phyloP scores from a whole-genome alignment of 1,139 yeast species.

The Yarrowia galli region DNA sequence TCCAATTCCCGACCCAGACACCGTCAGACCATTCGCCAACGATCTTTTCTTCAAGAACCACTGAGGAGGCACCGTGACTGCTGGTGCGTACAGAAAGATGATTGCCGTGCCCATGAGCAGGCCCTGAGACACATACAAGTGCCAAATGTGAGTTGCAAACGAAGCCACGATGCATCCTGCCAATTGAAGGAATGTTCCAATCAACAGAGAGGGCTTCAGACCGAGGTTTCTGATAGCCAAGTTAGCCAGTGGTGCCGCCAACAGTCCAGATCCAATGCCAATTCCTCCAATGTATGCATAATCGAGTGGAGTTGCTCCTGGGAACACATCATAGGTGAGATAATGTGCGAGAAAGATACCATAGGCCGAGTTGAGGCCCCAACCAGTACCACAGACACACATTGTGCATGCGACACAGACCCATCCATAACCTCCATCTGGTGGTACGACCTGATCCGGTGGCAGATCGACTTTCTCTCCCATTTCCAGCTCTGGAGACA shows the following conservation, averaged over 20 bases:
- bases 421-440: conserved; percentile 79
- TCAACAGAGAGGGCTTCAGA: conserved; percentile 52
- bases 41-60: conserved; percentile 68
- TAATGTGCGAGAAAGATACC: conserved; percentile 73
- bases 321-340: conserved; percentile 57
- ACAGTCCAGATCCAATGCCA: conserved; percentile 64
- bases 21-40: conserved; percentile 59
- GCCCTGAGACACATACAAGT: conserved; percentile 73
- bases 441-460: conserved; percentile 43
- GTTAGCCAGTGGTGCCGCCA: conserved; percentile 63
- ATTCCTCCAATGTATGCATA: conserved; percentile 76
- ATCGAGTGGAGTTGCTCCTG: conserved; percentile 65
- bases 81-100: conserved; percentile 66
- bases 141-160: conserved; percentile 66
- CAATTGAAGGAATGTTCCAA: conserved; percentile 63
- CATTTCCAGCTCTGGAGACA: conserved; percentile 18
- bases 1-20: conserved; percentile 52
- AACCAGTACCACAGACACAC: conserved; percentile 63
- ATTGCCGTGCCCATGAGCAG: conserved; percentile 67
- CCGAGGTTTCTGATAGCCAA: conserved; percentile 53
- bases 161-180: conserved; percentile 70
- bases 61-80: conserved; percentile 61
- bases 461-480: conserved; percentile 8
- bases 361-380: conserved; percentile 78
- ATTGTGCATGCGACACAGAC: conserved; percentile 64